Conservation (phyloP, 352 stramenopile genomes). For the Thraustochytrium striatum region DNA sequence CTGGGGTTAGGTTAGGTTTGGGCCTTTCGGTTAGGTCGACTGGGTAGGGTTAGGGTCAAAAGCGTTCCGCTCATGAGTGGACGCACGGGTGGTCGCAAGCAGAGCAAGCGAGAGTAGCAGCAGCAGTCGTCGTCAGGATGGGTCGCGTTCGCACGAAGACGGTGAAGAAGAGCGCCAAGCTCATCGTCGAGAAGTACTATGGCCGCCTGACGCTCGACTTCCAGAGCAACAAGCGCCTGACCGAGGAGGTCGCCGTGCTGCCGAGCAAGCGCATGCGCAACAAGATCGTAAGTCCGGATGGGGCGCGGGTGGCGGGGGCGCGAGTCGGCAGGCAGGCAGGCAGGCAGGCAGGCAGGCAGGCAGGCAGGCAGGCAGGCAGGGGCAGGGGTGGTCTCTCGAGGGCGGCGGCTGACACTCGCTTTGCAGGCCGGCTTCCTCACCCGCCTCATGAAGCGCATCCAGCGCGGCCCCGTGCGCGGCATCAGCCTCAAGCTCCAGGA, state of each 20-base stretch:
- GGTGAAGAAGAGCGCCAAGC: slow-evolving; percentile 98
- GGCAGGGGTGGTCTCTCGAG: no score
- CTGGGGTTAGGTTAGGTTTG: no score
- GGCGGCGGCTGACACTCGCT: neutral
- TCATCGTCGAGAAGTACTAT: slow-evolving; percentile 99
- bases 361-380: no score
- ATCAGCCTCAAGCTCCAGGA: slow-evolving; percentile 99
- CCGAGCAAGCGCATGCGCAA: slow-evolving; percentile 99
- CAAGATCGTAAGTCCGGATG: slow-evolving; percentile 95
- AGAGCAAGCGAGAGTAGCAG: no score
- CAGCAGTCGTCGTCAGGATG: slow-evolving; percentile 39
- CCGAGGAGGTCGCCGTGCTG: slow-evolving; percentile 94
- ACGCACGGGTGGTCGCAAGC: no score
- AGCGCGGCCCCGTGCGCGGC: slow-evolving; percentile 95
- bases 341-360: no score
- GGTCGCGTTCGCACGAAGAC: slow-evolving; percentile 98
- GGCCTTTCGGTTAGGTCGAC: no score
- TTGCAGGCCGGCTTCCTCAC: slow-evolving; percentile 40
- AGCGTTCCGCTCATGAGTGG: no score
- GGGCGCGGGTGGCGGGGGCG: neutral
- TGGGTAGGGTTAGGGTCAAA: no score
- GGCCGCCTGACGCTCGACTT: slow-evolving; percentile 98
- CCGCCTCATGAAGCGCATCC: slow-evolving; percentile 98
- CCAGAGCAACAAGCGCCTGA: slow-evolving; percentile 98
- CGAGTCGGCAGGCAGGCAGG: no score